A percentile compares a stretch with the other conserved stretches of the same genome.
phyloP scores from a whole-genome alignment of 306 rosid genomes.

The Dalbergia cultrata region DNA sequence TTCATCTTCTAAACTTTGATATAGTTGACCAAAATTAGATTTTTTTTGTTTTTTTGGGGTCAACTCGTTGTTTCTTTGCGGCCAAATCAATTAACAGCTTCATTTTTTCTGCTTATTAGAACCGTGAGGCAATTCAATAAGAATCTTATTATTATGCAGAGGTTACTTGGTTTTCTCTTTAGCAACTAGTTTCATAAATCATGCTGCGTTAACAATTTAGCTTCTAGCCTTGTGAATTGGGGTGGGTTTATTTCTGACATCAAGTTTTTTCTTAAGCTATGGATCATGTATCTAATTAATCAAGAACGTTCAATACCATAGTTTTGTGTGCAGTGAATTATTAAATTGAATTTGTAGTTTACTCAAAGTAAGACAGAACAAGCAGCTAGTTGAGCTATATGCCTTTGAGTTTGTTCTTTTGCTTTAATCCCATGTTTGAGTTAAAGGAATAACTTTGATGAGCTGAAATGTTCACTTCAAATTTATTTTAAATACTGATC shows the following conservation, averaged over 20 bases:
- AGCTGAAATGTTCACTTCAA: not conserved
- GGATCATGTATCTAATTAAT: conserved; percentile 19
- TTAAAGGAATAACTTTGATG: conserved; percentile 18
- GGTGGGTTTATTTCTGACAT: conserved; percentile 41
- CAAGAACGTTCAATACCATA: not conserved
- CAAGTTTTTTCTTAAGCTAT: not conserved
- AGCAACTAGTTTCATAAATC: conserved; percentile 22
- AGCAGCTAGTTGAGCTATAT: conserved; percentile 20
- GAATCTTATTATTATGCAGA: conserved; percentile 8
- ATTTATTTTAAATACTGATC: not conserved
- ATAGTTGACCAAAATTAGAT: conserved; percentile 52
- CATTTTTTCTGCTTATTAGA: conserved; percentile 27
- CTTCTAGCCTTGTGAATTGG: conserved; percentile 40
- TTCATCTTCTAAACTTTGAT: conserved; percentile 43
- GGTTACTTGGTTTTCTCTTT: conserved; percentile 14
- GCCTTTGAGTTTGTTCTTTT: conserved; percentile 25
- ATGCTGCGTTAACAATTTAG: conserved; percentile 26
- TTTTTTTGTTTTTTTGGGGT: conserved; percentile 46
- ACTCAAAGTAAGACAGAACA: conserved; percentile 28
- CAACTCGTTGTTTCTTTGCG: conserved; percentile 4
- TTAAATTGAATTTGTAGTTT: conserved; percentile 16
- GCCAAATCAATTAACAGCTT: conserved; percentile 28
- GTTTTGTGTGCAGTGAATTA: conserved; percentile 32
- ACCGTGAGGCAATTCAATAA: conserved; percentile 31
- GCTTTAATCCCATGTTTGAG: conserved; percentile 21